Base-by-base conservation (phyloP, 495 filamentous ascomycete species). In the Hypoxylon fuscum region DNA sequence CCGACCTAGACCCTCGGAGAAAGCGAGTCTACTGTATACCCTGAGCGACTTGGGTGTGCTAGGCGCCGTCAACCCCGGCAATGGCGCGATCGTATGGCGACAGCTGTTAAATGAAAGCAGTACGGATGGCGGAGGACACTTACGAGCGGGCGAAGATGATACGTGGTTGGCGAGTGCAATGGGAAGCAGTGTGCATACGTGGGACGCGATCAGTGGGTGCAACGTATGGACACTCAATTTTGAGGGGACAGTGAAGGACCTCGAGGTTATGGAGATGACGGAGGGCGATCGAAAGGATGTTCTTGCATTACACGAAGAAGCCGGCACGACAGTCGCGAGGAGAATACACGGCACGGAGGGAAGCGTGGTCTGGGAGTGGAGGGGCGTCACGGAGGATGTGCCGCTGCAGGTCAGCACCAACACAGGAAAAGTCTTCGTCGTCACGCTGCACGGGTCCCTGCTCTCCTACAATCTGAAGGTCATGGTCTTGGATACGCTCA, bases 21-120 rank as follows among this genome's bases (percentile, higher is more conserved):
- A 90, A 73, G 94, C 94, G 14, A 93, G 90, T 22, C 80, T 98
- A 23, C 82, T 99, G 25, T 99, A 97, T 72, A 96, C 96, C 0
- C 78, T 98, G 11, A 93, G 90, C 54, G 88, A 96, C 23, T 83
- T 89, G 31, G 84, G 85, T 17, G 84, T 96, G 7, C 74, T 98
- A 1, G 96, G 92, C 23, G 94, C 95, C 0, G 82, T 97, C 9
- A 96, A 97, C 65, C 95, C 95, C 12, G 89, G 86, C 61, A 91
- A 88, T 76, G 95, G 95, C 10, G 79, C 82, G 6, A 64, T 97
- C 15, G 80, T 98, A 7, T 99, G 95, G 95, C 83, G 95, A 34
- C 93, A 97, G 69, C 70, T 85, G 43, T 73, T 96, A 35, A 61
- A 67, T 29, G 57, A 49, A 7, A 75, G 64, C 55, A 58, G 73